Evolutionary conservation across 2,329 filamentous ascomycete species (phyloP), one percentile per base, ranked within the genome.

Genomic region (Phaeoacremonium minimum): DNA sequence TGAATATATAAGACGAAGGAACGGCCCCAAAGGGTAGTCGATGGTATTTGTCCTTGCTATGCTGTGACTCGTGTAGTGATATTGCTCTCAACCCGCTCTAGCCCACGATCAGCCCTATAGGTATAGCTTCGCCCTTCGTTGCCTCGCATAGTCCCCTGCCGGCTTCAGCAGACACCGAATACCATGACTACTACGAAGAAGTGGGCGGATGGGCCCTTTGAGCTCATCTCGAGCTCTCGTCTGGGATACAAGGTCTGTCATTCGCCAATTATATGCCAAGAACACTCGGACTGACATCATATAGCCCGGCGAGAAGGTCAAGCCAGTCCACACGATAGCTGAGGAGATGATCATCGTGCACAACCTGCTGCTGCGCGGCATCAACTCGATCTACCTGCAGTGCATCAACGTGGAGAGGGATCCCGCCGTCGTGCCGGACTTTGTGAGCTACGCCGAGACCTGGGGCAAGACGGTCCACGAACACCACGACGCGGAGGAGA

Each of bases 401-500:
- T 44, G 41, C 36, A 29, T 46, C 29, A 52, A 52, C 19, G 41
- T 57, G 8, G 48, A 51, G 15, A 32, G 36, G 16, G 33, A 43
- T 14, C 36, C 48, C 5, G 34, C 46, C 15, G 54, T 54, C 30
- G 42, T 52, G 6, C 18, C 33, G 5, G 50, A 57, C 28, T 59
- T 63, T 40, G 33, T 49, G 22, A 46, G 44, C 9, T 61, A 50
- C 33, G 48, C 50, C 20, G 31, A 40, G 6, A 32, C 46, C 7
- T 58, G 52, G 48, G 37, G 33, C 28, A 14, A 41, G 11, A 38
- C 46, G 14, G 18, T 60, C 7, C 40, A 52, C 28, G 37, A 50
- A 17, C 61, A 64, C 42, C 60, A 64, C 38, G 41, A 46, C 12
- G 41, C 37, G 15, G 60, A 64, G 36, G 61, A 63, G 43, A 42